Conservation (phyloP, 352 stramenopile genomes). For the Pythium monospermum region DNA sequence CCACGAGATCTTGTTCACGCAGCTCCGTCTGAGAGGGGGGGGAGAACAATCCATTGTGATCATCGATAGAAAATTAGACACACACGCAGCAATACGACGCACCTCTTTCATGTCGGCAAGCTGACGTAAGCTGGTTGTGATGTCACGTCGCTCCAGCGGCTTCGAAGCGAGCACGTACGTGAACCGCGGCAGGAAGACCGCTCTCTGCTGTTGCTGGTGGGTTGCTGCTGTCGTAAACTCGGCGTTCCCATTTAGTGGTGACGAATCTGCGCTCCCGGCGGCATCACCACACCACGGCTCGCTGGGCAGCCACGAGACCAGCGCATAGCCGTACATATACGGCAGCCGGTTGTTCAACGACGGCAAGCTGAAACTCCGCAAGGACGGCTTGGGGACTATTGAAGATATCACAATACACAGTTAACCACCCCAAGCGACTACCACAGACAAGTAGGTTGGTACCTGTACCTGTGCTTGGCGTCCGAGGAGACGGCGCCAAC, state of each 20-base stretch:
- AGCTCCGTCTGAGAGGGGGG: too few species aligned
- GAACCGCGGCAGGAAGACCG: slow-evolving; percentile 7
- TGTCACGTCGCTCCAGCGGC: not conserved
- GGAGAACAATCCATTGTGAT: not conserved
- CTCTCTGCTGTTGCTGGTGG: not conserved
- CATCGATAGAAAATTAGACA: not conserved
- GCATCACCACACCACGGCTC: too few species aligned
- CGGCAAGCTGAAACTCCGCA: slow-evolving; percentile 46
- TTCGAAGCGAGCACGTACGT: slow-evolving; percentile 2
- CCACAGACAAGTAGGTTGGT: not conserved
- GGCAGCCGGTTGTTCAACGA: not conserved
- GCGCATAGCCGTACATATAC: slow-evolving; percentile 32
- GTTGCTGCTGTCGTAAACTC: not conserved
- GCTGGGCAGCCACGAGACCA: slow-evolving; percentile 28
- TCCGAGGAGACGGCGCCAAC: slow-evolving; percentile 24
- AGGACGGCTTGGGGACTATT: slow-evolving; percentile 22
- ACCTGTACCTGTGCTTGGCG: slow-evolving; percentile 11
- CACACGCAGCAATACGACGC: not conserved
- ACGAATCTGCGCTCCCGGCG: too few species aligned
- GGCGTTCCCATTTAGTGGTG: too few species aligned
- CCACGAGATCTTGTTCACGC: not conserved
- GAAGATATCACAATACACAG: not conserved
- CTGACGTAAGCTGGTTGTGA: not conserved
- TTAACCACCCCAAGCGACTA: not conserved
- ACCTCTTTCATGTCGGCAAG: not conserved